Evolutionary conservation across 1,284 basidiomycete genomes (phyloP).

Genomic region (Mycena sp.): DNA sequence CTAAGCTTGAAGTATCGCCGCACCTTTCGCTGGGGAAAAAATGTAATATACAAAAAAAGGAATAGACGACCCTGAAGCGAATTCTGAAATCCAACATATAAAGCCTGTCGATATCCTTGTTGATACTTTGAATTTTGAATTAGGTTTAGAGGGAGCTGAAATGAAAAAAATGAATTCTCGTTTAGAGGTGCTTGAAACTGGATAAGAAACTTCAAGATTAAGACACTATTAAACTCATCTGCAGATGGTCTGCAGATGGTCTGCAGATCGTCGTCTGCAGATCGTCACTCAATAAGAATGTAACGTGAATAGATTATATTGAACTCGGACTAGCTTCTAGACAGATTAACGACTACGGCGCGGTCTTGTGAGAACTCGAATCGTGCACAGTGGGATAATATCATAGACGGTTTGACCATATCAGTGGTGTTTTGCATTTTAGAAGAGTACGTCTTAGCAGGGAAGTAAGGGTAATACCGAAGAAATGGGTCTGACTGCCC

Average conservation of each 20-base stretch:
- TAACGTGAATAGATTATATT: slow-evolving; percentile 1
- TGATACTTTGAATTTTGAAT: slow-evolving; percentile 1
- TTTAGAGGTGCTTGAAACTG: background rate
- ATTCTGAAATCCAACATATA: background rate
- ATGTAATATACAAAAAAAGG: background rate
- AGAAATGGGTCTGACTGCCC: slow-evolving; percentile 20
- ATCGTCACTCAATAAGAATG: slow-evolving; percentile 6
- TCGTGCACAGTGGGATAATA: slow-evolving; percentile 24
- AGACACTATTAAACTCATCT: background rate
- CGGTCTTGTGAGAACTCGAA: slow-evolving; percentile 24
- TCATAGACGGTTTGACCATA: background rate
- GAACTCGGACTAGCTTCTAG: slow-evolving; percentile 17
- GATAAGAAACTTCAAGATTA: background rate
- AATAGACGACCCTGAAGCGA: background rate
- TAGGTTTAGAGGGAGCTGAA: slow-evolving; percentile 3
- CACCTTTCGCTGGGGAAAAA: background rate
- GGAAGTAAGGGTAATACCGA: slow-evolving; percentile 24
- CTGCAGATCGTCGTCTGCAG: background rate
- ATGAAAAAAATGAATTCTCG: background rate
- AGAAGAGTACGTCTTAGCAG: slow-evolving; percentile 24
- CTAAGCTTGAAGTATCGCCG: background rate
- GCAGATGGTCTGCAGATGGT: slow-evolving; percentile 10
- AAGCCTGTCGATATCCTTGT: background rate
- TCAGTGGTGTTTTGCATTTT: slow-evolving; percentile 16
- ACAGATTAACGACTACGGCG: slow-evolving; percentile 21